Evolutionary conservation across 352 stramenopile genomes (phyloP), one percentile per base, ranked within the genome.

Genomic region (Phytopythium chamaehyphon): DNA sequence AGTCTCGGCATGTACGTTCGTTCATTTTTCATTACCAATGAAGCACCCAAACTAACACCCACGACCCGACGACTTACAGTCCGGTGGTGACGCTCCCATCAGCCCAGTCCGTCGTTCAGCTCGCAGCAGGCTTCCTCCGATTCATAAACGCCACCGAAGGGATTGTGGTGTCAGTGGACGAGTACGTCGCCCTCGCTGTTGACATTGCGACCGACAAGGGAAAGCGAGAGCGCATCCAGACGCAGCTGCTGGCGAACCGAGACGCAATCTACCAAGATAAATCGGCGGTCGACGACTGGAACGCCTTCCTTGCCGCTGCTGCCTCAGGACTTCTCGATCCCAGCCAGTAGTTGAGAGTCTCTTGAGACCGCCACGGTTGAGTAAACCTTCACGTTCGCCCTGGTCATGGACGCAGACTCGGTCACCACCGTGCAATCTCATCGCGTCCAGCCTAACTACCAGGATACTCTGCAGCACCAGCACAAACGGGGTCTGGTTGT

Each of bases 1-100:
- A 69, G 82, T 18, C 72, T 88, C 44, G 83, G 83, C 54, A 77
- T 83, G 69, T 87, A 76, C 47, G 79, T 1, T 43, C 42, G 11
- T 52, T 14, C 23, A 40, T 6, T 50, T 57, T 38, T 22, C 4
- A 51, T 14, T 6, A 14, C 43, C 9, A 18, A 14, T n/a, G n/a
- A n/a, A n/a, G n/a, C n/a, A n/a, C n/a, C n/a, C n/a, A n/a, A n/a
- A n/a, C n/a, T n/a, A n/a, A n/a, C n/a, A n/a, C n/a, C n/a, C n/a
- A n/a, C n/a, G n/a, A n/a, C n/a, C n/a, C n/a, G n/a, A n/a, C n/a
- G n/a, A n/a, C n/a, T n/a, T n/a, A n/a, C 42, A 88, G 73, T 10
- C 73, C 76, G 24, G 76, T 88, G 16, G 64, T 88, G 40, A 86
- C 76, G 22, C 43, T 84, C 15, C 73, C 76, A 28, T 58, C 63